A percentile compares a stretch with the other conserved stretches of the same genome.
Evolutionary conservation across 2,329 filamentous ascomycete genomes (phyloP).

Genomic region (Aureobasidium sp.): DNA sequence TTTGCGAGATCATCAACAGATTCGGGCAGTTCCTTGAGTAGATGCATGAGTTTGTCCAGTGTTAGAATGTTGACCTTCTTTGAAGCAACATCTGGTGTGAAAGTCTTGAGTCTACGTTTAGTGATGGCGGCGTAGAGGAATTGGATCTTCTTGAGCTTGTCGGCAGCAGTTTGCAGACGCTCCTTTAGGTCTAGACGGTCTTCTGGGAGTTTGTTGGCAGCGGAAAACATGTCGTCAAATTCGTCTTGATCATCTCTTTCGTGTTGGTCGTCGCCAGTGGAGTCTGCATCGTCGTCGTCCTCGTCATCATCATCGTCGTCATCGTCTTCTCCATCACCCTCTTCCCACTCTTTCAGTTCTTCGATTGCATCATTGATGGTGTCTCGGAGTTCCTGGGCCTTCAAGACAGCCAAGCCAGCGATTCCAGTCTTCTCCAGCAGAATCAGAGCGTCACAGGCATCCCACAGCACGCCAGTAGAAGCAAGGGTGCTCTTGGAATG

Average conservation of each 20-base stretch:
- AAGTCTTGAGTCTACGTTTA: slow-evolving; percentile 60
- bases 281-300: slow-evolving; percentile 29
- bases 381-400: slow-evolving; percentile 66
- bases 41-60: slow-evolving; percentile 49
- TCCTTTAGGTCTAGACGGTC: slow-evolving; percentile 59
- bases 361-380: slow-evolving; percentile 74
- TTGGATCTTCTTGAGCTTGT: slow-evolving; percentile 58
- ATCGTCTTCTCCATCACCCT: slow-evolving; percentile 41
- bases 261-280: slow-evolving; percentile 34
- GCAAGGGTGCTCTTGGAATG: slow-evolving; percentile 44
- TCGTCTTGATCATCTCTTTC: slow-evolving; percentile 43
- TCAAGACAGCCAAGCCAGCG: slow-evolving; percentile 60
- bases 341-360: slow-evolving; percentile 80
- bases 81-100: slow-evolving; percentile 36
- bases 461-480: slow-evolving; percentile 74
- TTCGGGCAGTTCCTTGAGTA: slow-evolving; percentile 56
- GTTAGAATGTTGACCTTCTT: slow-evolving; percentile 24
- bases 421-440: slow-evolving; percentile 60
- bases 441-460: slow-evolving; percentile 67
- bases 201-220: slow-evolving; percentile 53
- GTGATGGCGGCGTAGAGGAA: slow-evolving; percentile 62
- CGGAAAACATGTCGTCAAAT: slow-evolving; percentile 62
- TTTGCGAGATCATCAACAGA: slow-evolving; percentile 63
- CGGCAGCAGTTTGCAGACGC: slow-evolving; percentile 57
- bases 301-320: slow-evolving; percentile 30